These are phyloP conservation scores for Mycena galopus DNA, from an alignment of 768 basidiomycete species.

Conservation along the genomic window DNA sequence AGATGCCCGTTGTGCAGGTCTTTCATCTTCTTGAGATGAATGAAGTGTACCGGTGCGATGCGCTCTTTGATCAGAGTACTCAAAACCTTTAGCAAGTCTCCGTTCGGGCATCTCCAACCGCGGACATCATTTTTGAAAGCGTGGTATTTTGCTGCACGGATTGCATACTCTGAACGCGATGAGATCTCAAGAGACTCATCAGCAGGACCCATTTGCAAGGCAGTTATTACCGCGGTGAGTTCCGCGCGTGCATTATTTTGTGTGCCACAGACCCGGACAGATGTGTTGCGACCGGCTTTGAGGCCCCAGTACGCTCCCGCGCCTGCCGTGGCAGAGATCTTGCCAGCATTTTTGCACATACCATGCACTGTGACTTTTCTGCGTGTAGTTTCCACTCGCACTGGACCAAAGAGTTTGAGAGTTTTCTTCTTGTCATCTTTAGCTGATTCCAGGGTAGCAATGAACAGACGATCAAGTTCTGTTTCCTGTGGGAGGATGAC, in stretches of 20 bases:
- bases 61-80: neutral
- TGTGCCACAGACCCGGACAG: neutral
- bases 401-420: neutral
- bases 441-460: conserved; percentile 3
- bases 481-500: conserved; percentile 7
- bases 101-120: conserved; percentile 17
- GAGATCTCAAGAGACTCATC: conserved; percentile 6
- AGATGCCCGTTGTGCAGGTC: neutral
- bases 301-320: conserved; percentile 8
- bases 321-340: neutral
- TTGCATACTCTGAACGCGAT: conserved; percentile 13
- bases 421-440: conserved; percentile 16
- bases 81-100: conserved; percentile 18
- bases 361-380: conserved; percentile 18
- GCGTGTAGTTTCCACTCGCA: neutral
- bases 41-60: conserved; percentile 3
- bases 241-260: conserved; percentile 16
- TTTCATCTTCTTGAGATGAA: conserved; percentile 11
- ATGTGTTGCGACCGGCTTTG: neutral
- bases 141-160: conserved; percentile 2
- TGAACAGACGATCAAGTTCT: conserved; percentile 9
- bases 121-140: neutral
- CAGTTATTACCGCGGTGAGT: neutral
- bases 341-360: neutral
- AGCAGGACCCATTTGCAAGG: neutral